phyloP scores from a whole-genome alignment of 345 rosid genomes.

The Sapria himalayana region DNA sequence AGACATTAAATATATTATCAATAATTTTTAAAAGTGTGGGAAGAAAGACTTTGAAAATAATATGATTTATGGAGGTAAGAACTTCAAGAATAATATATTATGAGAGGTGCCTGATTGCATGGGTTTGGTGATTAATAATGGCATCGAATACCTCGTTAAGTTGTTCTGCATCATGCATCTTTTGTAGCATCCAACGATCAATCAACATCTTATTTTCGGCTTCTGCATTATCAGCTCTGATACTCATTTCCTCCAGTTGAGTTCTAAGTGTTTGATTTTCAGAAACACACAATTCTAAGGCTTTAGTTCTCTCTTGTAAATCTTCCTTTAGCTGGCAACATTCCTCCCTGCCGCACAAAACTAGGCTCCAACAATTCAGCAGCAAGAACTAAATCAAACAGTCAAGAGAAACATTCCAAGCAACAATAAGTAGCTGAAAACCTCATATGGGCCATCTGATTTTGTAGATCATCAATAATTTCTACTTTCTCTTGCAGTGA shows the following conservation, averaged over 20 bases:
- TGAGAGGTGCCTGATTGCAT: too few species aligned
- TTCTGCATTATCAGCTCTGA: constrained; percentile 57
- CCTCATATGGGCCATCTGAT: constrained; percentile 33
- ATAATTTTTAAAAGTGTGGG: too few species aligned
- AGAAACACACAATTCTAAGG: constrained; percentile 32
- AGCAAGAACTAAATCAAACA: background rate
- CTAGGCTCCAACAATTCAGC: constrained; percentile 1
- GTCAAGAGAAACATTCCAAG: background rate
- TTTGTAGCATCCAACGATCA: constrained; percentile 95
- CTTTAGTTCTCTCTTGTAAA: constrained; percentile 44
- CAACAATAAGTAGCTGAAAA: constrained; percentile 7
- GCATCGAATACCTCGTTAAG: constrained; percentile 63
- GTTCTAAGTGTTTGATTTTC: constrained; percentile 40
- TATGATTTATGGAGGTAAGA: too few species aligned
- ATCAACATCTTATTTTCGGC: constrained; percentile 73
- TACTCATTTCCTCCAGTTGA: constrained; percentile 42
- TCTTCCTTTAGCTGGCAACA: constrained; percentile 29
- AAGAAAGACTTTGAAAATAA: too few species aligned
- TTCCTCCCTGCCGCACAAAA: constrained; percentile 33
- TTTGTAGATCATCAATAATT: constrained; percentile 24
- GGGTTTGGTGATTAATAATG: too few species aligned
- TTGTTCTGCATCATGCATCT: constrained; percentile 94
- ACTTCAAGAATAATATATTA: too few species aligned
- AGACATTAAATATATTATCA: too few species aligned
- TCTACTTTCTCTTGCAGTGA: constrained; percentile 49